phyloP scores from a whole-genome alignment of 1,284 basidiomycete genomes.

The Prillingera fragicola region DNA sequence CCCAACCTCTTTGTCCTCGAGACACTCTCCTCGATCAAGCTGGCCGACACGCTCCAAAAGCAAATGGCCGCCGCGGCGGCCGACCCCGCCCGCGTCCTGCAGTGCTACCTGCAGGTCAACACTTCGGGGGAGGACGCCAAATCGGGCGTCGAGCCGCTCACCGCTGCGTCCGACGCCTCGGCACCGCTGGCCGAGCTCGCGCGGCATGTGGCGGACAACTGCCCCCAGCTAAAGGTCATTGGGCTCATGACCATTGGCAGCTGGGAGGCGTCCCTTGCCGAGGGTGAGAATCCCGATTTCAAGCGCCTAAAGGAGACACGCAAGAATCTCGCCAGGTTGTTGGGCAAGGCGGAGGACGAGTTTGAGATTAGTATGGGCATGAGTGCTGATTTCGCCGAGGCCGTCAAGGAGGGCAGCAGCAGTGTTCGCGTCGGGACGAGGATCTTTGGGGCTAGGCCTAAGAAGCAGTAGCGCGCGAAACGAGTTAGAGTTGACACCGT shows the following conservation, averaged over 20 bases:
- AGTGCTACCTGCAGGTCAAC: conserved; percentile 87
- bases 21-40: conserved; percentile 81
- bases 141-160: conserved; percentile 69
- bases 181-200: conserved; percentile 63
- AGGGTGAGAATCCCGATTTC: conserved; percentile 78
- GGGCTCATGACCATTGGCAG: conserved; percentile 98
- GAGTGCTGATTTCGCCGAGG: conserved; percentile 90
- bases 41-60: conserved; percentile 77
- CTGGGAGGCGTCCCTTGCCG: conserved; percentile 60
- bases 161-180: conserved; percentile 25
- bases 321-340: conserved; percentile 53
- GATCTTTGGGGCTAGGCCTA: conserved; percentile 72
- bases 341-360: conserved; percentile 41
- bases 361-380: conserved; percentile 94
- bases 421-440: conserved; percentile 87
- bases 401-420: conserved; percentile 74
- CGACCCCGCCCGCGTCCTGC: conserved; percentile 49
- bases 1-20: conserved; percentile 86
- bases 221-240: conserved; percentile 67
- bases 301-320: conserved; percentile 62
- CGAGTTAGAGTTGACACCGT: background rate
- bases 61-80: conserved; percentile 56
- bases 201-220: conserved; percentile 62
- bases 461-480: conserved; percentile 46
- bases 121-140: conserved; percentile 88